Evolutionary conservation across 768 basidiomycete species (phyloP).

Genomic region (Suillus tomentosus): DNA sequence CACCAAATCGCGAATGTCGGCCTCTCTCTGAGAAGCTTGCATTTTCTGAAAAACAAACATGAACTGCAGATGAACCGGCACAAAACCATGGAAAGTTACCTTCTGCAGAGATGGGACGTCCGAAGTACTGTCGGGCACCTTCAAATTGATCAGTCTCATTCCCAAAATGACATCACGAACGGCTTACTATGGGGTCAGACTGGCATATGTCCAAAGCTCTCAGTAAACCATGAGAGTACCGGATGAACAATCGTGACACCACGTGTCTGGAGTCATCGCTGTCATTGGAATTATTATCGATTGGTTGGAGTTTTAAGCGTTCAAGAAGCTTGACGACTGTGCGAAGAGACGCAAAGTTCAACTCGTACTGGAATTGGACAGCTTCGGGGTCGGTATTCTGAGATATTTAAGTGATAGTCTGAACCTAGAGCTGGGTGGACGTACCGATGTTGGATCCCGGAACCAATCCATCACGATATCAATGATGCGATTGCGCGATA

Average conservation of each 20-base stretch:
- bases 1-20: conserved; percentile 71
- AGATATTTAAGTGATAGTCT: conserved; percentile 8
- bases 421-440: conserved; percentile 24
- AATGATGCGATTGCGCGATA: conserved; percentile 67
- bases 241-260: conserved; percentile 77
- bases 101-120: conserved; percentile 50
- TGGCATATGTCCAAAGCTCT: conserved; percentile 58
- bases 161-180: conserved; percentile 1
- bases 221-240: conserved; percentile 69
- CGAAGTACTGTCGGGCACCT: conserved; percentile 53
- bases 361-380: conserved; percentile 52
- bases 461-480: conserved; percentile 85
- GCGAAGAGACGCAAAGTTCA: conserved; percentile 75
- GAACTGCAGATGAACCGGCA: conserved; percentile 2
- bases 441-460: conserved; percentile 50
- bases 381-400: conserved; percentile 42
- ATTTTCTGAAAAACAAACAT: conserved; percentile 41
- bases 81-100: conserved; percentile 29
- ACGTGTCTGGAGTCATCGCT: conserved; percentile 69
- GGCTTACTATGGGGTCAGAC: conserved; percentile 45
- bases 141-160: conserved; percentile 12
- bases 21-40: conserved; percentile 49
- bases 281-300: conserved; percentile 52
- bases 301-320: conserved; percentile 63
- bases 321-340: conserved; percentile 77